These are phyloP conservation scores for Jaminaea rosea DNA, from an alignment of 1,284 basidiomycete genomes.

Conservation along the genomic window DNA sequence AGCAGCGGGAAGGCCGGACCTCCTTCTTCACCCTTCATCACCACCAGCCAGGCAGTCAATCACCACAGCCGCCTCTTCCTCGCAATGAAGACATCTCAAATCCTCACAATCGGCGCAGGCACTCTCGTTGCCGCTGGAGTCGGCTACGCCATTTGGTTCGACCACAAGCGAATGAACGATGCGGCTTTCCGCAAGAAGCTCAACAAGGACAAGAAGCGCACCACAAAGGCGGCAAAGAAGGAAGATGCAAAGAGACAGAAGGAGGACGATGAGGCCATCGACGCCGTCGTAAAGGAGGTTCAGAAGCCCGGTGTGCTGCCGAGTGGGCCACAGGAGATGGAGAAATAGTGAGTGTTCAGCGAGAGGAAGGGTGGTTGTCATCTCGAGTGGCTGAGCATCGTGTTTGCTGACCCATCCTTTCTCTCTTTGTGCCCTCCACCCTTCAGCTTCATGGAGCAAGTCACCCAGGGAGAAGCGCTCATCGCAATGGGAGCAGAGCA, in stretches of 20 bases:
- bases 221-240: slow-evolving; percentile 57
- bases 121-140: slow-evolving; percentile 30
- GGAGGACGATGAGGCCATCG: slow-evolving; percentile 22
- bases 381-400: background rate
- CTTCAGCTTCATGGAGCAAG: slow-evolving; percentile 81
- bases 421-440: background rate
- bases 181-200: slow-evolving; percentile 76
- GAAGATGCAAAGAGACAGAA: slow-evolving; percentile 46
- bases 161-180: slow-evolving; percentile 86
- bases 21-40: background rate
- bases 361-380: background rate
- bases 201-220: slow-evolving; percentile 59
- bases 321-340: slow-evolving; percentile 56
- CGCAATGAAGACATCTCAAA: slow-evolving; percentile 10
- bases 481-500: slow-evolving; percentile 59
- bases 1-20: no score
- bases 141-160: slow-evolving; percentile 62
- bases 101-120: slow-evolving; percentile 7
- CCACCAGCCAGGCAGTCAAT: background rate
- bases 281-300: slow-evolving; percentile 25
- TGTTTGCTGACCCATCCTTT: background rate
- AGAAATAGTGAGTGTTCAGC: slow-evolving; percentile 16
- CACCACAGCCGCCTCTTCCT: no score
- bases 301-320: slow-evolving; percentile 50
- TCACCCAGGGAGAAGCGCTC: slow-evolving; percentile 76